Conservation (phyloP, 1,139 yeast genomes). For the Debaryomyces singareniensis region DNA sequence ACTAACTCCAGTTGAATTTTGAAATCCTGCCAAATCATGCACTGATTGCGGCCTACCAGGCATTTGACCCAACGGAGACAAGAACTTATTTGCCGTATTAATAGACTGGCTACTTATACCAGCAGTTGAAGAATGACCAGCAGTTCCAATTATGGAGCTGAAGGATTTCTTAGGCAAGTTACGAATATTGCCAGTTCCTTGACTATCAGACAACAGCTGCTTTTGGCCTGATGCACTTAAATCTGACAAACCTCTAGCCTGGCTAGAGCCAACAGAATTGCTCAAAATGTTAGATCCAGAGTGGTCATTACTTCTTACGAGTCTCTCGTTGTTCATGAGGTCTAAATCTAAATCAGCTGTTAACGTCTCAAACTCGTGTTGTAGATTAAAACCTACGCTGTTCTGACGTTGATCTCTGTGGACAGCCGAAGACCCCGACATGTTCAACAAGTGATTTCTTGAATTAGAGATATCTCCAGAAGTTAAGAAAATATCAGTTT, state of each 20-base stretch:
- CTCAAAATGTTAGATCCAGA: background rate
- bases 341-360: slow-evolving; percentile 44
- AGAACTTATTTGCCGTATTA: slow-evolving; percentile 9
- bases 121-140: slow-evolving; percentile 4
- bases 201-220: background rate
- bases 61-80: slow-evolving; percentile 18
- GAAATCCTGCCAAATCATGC: slow-evolving; percentile 30
- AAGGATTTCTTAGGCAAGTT: slow-evolving; percentile 1
- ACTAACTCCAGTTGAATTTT: slow-evolving; percentile 10
- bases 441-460: too few species aligned
- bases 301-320: background rate
- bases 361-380: slow-evolving; percentile 41
- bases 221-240: background rate
- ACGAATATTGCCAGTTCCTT: background rate
- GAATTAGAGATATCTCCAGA: too few species aligned
- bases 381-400: slow-evolving; percentile 40
- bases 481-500: too few species aligned
- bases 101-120: slow-evolving; percentile 2
- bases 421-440: too few species aligned
- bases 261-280: background rate
- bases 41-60: slow-evolving; percentile 42
- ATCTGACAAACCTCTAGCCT: background rate
- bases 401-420: slow-evolving; percentile 28
- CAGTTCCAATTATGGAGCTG: slow-evolving; percentile 2
- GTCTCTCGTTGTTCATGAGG: slow-evolving; percentile 17